A percentile compares a stretch with the other conserved stretches of the same genome.
phyloP scores from a whole-genome alignment of 208 protist genomes.

The Angomonas ambiguus region DNA sequence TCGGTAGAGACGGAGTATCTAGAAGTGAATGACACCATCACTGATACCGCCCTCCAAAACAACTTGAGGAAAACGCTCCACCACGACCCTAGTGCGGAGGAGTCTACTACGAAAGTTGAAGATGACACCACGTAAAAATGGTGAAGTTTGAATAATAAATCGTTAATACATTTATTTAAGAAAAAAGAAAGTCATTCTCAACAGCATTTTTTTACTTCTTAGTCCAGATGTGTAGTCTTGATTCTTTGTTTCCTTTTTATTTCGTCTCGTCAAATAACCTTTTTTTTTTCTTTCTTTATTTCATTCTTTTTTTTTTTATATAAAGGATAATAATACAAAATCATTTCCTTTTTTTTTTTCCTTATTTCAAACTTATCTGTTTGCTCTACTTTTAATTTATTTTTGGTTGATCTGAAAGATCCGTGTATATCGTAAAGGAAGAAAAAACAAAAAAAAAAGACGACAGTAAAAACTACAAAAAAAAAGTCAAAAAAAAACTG shows the following conservation, averaged over 20 bases:
- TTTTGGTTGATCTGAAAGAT: too few relatives aligned
- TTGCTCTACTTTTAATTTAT: too few relatives aligned
- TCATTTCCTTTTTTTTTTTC: not conserved
- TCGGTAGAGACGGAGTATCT: slow-evolving; percentile 22
- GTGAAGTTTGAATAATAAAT: not conserved
- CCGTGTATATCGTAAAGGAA: not conserved
- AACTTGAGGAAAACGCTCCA: slow-evolving; percentile 17
- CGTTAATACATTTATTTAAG: not conserved
- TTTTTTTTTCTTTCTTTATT: not conserved
- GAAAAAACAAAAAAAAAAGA: slow-evolving; percentile 5
- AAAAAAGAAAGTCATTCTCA: not conserved
- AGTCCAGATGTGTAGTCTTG: not conserved
- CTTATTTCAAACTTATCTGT: too few relatives aligned
- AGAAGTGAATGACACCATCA: slow-evolving; percentile 24
- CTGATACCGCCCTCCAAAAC: slow-evolving; percentile 23
- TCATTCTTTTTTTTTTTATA: not conserved
- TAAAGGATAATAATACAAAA: slow-evolving; percentile 5
- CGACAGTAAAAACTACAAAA: not conserved
- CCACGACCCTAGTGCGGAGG: not conserved
- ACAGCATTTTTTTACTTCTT: not conserved
- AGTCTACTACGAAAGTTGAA: not conserved
- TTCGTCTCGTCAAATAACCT: not conserved
- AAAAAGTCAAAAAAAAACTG: slow-evolving; percentile 4
- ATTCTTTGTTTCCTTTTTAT: not conserved
- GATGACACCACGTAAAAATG: not conserved